Evolutionary conservation across 2,329 filamentous ascomycete genomes (phyloP).

Genomic region (Alternaria sp.): DNA sequence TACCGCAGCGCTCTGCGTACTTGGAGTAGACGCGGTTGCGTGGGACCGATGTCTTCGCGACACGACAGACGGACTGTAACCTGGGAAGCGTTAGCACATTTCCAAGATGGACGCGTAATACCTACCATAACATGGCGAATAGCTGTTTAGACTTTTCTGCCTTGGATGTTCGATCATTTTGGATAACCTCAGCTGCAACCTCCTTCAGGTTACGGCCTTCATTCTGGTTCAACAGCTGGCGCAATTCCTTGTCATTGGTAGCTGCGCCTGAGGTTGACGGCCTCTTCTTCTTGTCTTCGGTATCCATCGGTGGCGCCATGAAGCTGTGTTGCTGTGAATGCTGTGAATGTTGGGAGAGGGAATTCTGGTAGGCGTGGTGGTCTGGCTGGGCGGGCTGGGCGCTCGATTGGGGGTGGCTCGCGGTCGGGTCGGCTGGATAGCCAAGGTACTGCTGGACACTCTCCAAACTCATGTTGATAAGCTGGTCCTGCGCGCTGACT

Average conservation of each 20-base stretch:
- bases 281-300: constrained; percentile 62
- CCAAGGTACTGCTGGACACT: constrained; percentile 46
- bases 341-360: constrained; percentile 36
- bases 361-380: constrained; percentile 38
- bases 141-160: constrained; percentile 85
- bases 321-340: constrained; percentile 38
- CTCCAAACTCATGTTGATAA: constrained; percentile 43
- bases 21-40: constrained; percentile 93
- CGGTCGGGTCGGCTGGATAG: constrained; percentile 36
- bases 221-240: constrained; percentile 76
- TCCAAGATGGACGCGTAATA: neutral
- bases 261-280: constrained; percentile 73
- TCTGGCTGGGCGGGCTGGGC: constrained; percentile 39
- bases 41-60: constrained; percentile 85
- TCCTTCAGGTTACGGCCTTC: constrained; percentile 73
- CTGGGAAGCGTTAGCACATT: constrained; percentile 56
- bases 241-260: constrained; percentile 83
- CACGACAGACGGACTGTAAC: constrained; percentile 75
- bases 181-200: constrained; percentile 78
- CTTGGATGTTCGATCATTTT: constrained; percentile 80
- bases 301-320: constrained; percentile 40
- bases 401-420: constrained; percentile 26
- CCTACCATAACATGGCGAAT: constrained; percentile 89
- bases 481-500: constrained; percentile 46
- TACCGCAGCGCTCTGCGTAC: constrained; percentile 92